Evolutionary conservation across 2,329 filamentous ascomycete species (phyloP), one percentile per base, ranked within the genome.

Genomic region (Davidsoniella virescens): DNA sequence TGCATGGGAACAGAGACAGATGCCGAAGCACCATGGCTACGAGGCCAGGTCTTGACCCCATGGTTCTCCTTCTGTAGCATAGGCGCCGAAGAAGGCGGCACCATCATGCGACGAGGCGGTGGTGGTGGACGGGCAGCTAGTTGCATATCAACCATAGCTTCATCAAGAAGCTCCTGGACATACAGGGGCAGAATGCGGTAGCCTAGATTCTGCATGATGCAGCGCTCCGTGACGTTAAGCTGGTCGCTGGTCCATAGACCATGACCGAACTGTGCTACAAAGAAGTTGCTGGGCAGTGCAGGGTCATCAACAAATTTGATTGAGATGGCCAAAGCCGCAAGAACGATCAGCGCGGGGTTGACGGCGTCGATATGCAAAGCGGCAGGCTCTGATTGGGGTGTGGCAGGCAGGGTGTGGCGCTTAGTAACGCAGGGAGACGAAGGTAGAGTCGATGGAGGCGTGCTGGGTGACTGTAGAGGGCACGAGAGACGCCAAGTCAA

Each of bases 241-340:
- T 82, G 77, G 51, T 72, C 68, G 57, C 68, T 70, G 2, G 75
- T 72, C 77, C 79, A 83, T 44, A 71, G 57, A 45, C 67, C 65
- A 23, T 62, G 65, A 18, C 72, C 77, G 75, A 77, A 81, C 25
- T 60, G 61, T 14, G 65, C 57, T 54, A 68, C 67, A 63, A 77
- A 80, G 58, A 71, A 71, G 44, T 65, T 64, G 1, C 75, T 74
- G 4, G 67, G 63, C 54, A 71, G 67, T 57, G 76, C 70, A 47
- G 66, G 64, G 62, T 83, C 79, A 56, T 80, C 74, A 42, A 73
- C 67, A 57, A 82, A 82, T 62, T 83, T 82, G 58, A 70, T 67
- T n/a, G 78, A 76, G 49, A 82, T 74, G 55, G 80, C 67, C 16
- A 83, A 65, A 1, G 78, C 75, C 1, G 72, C 68, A n/a, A 82